Conservation (phyloP, 2,329 filamentous ascomycete species). For the Colletotrichum tofieldiae region DNA sequence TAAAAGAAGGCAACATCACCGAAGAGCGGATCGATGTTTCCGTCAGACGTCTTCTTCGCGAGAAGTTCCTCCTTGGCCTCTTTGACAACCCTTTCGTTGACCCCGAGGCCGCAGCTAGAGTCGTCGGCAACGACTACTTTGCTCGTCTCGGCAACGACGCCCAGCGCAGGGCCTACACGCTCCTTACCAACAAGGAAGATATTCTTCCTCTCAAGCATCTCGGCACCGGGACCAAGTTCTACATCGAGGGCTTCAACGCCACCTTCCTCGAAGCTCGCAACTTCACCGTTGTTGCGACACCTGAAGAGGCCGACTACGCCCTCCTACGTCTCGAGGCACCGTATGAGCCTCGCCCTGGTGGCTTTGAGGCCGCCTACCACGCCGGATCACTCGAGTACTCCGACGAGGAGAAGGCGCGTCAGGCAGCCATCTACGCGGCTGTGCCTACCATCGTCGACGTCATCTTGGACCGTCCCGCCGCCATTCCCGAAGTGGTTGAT, state of each 20-base stretch:
- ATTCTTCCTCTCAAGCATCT: slow-evolving; percentile 45
- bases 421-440: slow-evolving; percentile 54
- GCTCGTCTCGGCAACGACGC: slow-evolving; percentile 45
- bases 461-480: slow-evolving; percentile 59
- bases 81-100: slow-evolving; percentile 69
- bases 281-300: slow-evolving; percentile 53
- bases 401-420: slow-evolving; percentile 47
- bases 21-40: slow-evolving; percentile 63
- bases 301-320: slow-evolving; percentile 58
- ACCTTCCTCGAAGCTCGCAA: slow-evolving; percentile 44
- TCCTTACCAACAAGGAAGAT: slow-evolving; percentile 48
- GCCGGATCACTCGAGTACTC: slow-evolving; percentile 60
- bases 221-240: slow-evolving; percentile 44
- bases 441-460: slow-evolving; percentile 61
- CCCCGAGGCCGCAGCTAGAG: slow-evolving; percentile 55
- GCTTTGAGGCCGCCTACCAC: slow-evolving; percentile 57
- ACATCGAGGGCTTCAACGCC: slow-evolving; percentile 38
- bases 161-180: slow-evolving; percentile 49
- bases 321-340: slow-evolving; percentile 58
- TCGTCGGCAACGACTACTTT: slow-evolving; percentile 63
- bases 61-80: slow-evolving; percentile 67
- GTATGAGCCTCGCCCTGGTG: slow-evolving; percentile 57
- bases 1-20: slow-evolving; percentile 56
- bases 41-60: slow-evolving; percentile 61
- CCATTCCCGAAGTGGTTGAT: slow-evolving; percentile 58